Conservation (phyloP, 768 basidiomycete species). For the Clitopilus passeckerianus region DNA sequence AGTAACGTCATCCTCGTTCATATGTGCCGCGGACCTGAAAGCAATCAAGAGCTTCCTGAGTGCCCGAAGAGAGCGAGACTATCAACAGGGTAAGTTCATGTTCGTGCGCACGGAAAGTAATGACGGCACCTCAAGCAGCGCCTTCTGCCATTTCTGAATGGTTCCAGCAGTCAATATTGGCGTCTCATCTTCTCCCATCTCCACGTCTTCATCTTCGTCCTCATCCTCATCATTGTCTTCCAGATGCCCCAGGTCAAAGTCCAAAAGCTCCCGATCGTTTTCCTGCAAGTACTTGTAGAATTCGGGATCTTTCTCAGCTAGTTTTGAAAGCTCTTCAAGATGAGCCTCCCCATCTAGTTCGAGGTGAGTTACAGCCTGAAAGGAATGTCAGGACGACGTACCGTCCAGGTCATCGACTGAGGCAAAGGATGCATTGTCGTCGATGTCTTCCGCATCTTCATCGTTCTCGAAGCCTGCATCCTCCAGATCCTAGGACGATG, state of each 20-base stretch:
- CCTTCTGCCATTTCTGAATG: slow-evolving; percentile 83
- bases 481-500: slow-evolving; percentile 16
- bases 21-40: slow-evolving; percentile 85
- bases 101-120: background rate
- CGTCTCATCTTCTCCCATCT: slow-evolving; percentile 40
- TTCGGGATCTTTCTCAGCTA: slow-evolving; percentile 97
- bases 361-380: background rate
- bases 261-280: slow-evolving; percentile 87
- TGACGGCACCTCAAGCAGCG: slow-evolving; percentile 60
- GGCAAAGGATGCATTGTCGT: slow-evolving; percentile 64
- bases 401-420: slow-evolving; percentile 78
- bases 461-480: slow-evolving; percentile 19
- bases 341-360: slow-evolving; percentile 59
- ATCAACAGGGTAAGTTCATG: background rate
- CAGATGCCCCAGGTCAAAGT: slow-evolving; percentile 54
- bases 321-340: slow-evolving; percentile 75
- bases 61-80: slow-evolving; percentile 85
- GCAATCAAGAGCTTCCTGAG: slow-evolving; percentile 82
- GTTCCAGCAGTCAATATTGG: slow-evolving; percentile 66
- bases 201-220: slow-evolving; percentile 41
- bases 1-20: slow-evolving; percentile 80
- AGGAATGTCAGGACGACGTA: slow-evolving; percentile 17
- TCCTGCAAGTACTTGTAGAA: slow-evolving; percentile 98
- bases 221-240: slow-evolving; percentile 40
- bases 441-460: slow-evolving; percentile 36